Evolutionary conservation across 2,329 filamentous ascomycete species (phyloP), one percentile per base, ranked within the genome.

Genomic region (Microascus cirrosus): DNA sequence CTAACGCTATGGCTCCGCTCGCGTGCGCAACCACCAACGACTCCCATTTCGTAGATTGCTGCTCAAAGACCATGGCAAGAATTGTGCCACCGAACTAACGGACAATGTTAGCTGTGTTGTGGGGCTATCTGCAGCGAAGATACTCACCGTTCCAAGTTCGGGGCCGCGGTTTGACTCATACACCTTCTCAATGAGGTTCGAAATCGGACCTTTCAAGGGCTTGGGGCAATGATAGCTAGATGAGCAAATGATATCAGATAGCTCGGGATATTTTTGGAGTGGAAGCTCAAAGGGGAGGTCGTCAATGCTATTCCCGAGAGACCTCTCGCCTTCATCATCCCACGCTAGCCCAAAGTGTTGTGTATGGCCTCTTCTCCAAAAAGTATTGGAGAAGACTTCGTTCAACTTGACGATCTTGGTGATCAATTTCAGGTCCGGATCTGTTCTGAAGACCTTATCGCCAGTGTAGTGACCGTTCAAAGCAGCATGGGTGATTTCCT

Each of bases 1-100:
- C 75, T 0, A 78, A 59, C 0, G 70, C 56, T 5, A 85, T 77
- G 2, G 77, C 68, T 28, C 79, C 74, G 59, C 75, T 76, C 5
- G 82, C 70, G 60, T 85, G 81, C 0, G 70, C 71, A 0, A 73
- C 59, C 0, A 77, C 73, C 1, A 86, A 63, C 0, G 59, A 53
- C 0, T 70, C 63, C 83, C 83, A 86, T 18, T 79, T 82, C 13
- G 63, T 60, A 0, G 81, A 75, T 59, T 86, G 82, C 36, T 76
- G 73, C 32, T 74, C 74, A 66, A 86, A 83, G 0, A 72, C 68
- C 0, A 65, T 69, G 0, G 72, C 66, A 0, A 84, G 64, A 15
- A 83, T 60, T 0, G 67, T 61, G 0, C 69, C 66, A 12, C 68
- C 65, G 42, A 75, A 75, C 72, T 71, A 25, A 25, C 12, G 12